phyloP scores from a whole-genome alignment of 2,329 filamentous ascomycete species.

The Fusarium denticulatum region DNA sequence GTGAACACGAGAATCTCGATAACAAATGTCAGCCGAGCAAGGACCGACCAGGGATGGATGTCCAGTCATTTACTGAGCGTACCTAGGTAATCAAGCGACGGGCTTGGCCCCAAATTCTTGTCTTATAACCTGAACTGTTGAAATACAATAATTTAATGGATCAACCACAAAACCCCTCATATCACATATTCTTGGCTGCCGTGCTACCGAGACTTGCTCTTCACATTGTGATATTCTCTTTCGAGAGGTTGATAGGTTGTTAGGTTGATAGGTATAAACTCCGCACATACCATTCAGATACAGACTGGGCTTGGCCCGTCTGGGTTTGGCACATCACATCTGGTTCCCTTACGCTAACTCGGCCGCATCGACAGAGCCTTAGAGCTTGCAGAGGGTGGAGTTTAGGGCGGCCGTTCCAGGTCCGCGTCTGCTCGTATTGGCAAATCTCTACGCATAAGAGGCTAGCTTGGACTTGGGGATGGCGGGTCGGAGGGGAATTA shows the following conservation, averaged over 20 bases:
- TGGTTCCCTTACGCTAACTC: conserved; percentile 1
- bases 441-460: conserved; percentile 14
- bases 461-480: background rate
- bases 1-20: background rate
- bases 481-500: conserved; percentile 8
- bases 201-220: conserved; percentile 4
- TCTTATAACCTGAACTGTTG: background rate
- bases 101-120: background rate
- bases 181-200: background rate
- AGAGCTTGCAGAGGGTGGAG: conserved; percentile 4
- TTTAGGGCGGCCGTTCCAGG: conserved; percentile 20
- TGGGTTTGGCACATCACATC: conserved; percentile 9
- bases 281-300: conserved; percentile 4
- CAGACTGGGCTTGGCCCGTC: conserved; percentile 23
- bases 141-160: background rate
- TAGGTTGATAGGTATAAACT: too few relatives aligned
- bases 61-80: background rate
- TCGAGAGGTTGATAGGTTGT: background rate
- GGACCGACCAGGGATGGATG: background rate
- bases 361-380: conserved; percentile 7
- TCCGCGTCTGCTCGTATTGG: conserved; percentile 34
- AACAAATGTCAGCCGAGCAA: background rate
- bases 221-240: background rate
- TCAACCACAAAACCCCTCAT: background rate
- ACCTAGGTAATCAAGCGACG: background rate